Percentiles rank a stretch among this genome's conserved stretches.
phyloP scores from a whole-genome alignment of 2,329 filamentous ascomycete species.

The Penicillium corylophilum region DNA sequence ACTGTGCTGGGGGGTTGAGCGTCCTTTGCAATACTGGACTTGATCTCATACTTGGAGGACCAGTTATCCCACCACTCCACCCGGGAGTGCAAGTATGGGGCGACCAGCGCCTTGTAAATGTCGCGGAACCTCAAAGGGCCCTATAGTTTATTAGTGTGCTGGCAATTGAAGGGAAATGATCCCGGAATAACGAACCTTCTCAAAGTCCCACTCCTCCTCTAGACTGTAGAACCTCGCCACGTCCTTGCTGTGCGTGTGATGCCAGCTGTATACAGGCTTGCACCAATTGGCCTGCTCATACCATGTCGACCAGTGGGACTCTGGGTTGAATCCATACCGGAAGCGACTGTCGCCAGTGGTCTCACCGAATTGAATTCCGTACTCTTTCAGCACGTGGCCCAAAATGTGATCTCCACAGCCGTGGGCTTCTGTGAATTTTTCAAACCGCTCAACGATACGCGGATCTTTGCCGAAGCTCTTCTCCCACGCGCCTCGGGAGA shows the following conservation, averaged over 20 bases:
- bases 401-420: conserved; percentile 58
- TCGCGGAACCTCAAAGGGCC: conserved; percentile 23
- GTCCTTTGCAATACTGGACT: conserved; percentile 15
- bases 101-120: conserved; percentile 24
- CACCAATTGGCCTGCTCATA: conserved; percentile 52
- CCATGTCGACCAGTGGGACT: conserved; percentile 21
- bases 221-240: conserved; percentile 25
- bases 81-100: conserved; percentile 18
- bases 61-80: conserved; percentile 28
- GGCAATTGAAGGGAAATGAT: not conserved
- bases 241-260: conserved; percentile 26
- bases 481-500: conserved; percentile 56
- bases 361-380: conserved; percentile 46
- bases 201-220: conserved; percentile 26
- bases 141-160: conserved; percentile 7
- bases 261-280: conserved; percentile 46
- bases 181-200: conserved; percentile 7
- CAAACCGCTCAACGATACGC: conserved; percentile 50
- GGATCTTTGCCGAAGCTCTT: conserved; percentile 45
- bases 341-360: conserved; percentile 54
- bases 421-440: conserved; percentile 36
- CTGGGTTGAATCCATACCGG: conserved; percentile 45
- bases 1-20: conserved; percentile 16
- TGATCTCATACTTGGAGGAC: conserved; percentile 24
- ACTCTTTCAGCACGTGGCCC: conserved; percentile 50